These are phyloP conservation scores for Daldinia vernicosa DNA, from an alignment of 495 filamentous ascomycete species.

Conservation along the genomic window DNA sequence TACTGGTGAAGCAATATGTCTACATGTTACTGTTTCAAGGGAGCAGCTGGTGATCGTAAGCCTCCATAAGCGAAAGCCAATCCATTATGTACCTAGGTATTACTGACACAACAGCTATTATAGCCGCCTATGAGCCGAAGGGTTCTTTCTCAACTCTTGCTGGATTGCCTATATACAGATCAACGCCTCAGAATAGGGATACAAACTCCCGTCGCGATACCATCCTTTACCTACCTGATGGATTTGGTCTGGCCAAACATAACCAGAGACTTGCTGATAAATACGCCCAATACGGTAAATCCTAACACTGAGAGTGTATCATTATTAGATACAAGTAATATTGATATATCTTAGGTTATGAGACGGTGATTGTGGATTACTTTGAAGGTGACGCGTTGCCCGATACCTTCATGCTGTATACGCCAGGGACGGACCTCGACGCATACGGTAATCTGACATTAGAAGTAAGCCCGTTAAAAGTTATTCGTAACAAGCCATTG, in stretches of 20 bases:
- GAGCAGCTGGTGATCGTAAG: slow-evolving; percentile 16
- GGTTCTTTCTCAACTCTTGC: slow-evolving; percentile 11
- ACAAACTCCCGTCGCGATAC: not conserved
- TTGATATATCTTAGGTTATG: slow-evolving; percentile 4
- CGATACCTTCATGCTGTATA: slow-evolving; percentile 20
- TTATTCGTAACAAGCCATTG: not conserved
- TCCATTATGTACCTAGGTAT: not conserved
- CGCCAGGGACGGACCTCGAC: slow-evolving; percentile 17
- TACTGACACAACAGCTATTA: not conserved
- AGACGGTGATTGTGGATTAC: slow-evolving; percentile 17
- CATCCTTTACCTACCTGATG: slow-evolving; percentile 15
- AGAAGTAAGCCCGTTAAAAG: not conserved
- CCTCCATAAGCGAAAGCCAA: not conserved
- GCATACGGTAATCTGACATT: slow-evolving; percentile 1
- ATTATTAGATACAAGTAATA: not conserved
- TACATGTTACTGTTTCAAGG: slow-evolving; percentile 24
- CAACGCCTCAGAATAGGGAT: not conserved
- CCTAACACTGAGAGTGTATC: not conserved
- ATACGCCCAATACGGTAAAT: slow-evolving; percentile 11
- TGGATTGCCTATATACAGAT: slow-evolving; percentile 18
- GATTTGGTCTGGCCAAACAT: slow-evolving; percentile 21
- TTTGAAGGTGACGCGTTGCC: slow-evolving; percentile 24
- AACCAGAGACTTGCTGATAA: slow-evolving; percentile 24
- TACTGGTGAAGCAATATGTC: slow-evolving; percentile 10
- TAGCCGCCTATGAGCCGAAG: slow-evolving; percentile 5